A percentile compares a stretch with the other conserved stretches of the same genome.
Conservation (phyloP, 176 grass and related monocot species). For the Hordeum vulgare region DNA sequence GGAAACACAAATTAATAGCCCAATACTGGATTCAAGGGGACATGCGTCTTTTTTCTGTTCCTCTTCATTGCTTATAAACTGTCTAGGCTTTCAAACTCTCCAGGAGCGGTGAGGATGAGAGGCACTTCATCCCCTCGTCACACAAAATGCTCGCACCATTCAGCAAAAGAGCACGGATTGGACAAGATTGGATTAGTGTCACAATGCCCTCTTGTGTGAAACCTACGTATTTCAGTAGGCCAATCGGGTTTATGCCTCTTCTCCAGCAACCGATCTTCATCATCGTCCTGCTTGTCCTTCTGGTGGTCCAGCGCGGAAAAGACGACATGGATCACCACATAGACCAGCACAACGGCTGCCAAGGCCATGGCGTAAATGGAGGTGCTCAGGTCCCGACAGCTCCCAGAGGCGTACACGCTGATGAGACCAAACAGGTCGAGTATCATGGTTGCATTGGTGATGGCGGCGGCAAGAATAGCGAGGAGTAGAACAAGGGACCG, state of each 20-base stretch:
- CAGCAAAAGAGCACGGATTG: constrained; percentile 36
- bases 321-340: constrained; percentile 30
- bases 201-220: constrained; percentile 44
- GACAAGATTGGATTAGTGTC: constrained; percentile 40
- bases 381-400: background rate
- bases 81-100: constrained; percentile 5
- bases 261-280: background rate
- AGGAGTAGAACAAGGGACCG: too few species aligned
- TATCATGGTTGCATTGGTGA: constrained; percentile 22
- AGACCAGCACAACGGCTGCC: background rate
- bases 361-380: constrained; percentile 35
- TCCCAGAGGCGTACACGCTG: constrained; percentile 31
- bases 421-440: constrained; percentile 40
- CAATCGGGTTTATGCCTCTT: constrained; percentile 1
- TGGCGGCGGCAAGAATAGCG: too few species aligned
- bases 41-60: too few species aligned
- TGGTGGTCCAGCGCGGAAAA: constrained; percentile 23
- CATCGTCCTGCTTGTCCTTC: background rate
- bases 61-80: background rate
- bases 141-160: constrained; percentile 36
- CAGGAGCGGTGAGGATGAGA: constrained; percentile 25
- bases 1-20: background rate
- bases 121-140: constrained; percentile 34
- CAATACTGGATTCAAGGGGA: background rate
- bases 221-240: constrained; percentile 15